These are phyloP conservation scores for Tricholoma hemisulphureum DNA, from an alignment of 768 basidiomycete species.

Conservation along the genomic window DNA sequence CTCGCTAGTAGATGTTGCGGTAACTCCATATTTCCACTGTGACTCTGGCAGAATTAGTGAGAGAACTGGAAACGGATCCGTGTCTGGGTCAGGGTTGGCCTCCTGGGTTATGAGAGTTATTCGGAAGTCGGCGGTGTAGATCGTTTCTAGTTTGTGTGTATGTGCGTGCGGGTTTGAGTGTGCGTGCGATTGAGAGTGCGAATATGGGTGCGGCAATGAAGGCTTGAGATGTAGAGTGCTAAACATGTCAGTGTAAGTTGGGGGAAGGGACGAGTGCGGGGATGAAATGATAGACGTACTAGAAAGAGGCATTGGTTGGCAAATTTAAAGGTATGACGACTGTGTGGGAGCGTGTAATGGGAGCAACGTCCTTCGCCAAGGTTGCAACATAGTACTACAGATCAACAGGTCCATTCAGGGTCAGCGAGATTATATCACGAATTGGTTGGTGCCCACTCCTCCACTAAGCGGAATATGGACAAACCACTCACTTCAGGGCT, in stretches of 20 bases:
- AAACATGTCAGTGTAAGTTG: neutral
- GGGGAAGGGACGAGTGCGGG: neutral
- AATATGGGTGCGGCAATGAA: slow-evolving; percentile 4
- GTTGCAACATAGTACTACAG: slow-evolving; percentile 39
- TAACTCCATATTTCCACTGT: neutral
- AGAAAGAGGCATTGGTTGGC: slow-evolving; percentile 23
- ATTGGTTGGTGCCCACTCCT: neutral
- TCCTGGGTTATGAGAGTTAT: slow-evolving; percentile 31
- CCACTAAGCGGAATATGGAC: neutral
- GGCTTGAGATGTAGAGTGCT: slow-evolving; percentile 39
- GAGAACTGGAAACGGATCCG: neutral
- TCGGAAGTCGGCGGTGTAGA: slow-evolving; percentile 54
- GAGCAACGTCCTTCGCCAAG: slow-evolving; percentile 44
- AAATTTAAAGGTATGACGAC: slow-evolving; percentile 34
- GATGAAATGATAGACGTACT: slow-evolving; percentile 22
- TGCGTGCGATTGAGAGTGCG: neutral
- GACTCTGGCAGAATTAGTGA: neutral
- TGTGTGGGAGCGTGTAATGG: slow-evolving; percentile 27
- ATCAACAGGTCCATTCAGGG: neutral
- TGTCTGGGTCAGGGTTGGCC: slow-evolving; percentile 12
- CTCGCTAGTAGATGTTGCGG: neutral
- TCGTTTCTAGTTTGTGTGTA: slow-evolving; percentile 14
- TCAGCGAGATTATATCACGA: neutral
- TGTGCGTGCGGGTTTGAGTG: neutral
- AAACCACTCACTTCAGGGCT: slow-evolving; percentile 27